phyloP scores from a whole-genome alignment of 2,329 filamentous ascomycete species.

The Penicillium sp. region DNA sequence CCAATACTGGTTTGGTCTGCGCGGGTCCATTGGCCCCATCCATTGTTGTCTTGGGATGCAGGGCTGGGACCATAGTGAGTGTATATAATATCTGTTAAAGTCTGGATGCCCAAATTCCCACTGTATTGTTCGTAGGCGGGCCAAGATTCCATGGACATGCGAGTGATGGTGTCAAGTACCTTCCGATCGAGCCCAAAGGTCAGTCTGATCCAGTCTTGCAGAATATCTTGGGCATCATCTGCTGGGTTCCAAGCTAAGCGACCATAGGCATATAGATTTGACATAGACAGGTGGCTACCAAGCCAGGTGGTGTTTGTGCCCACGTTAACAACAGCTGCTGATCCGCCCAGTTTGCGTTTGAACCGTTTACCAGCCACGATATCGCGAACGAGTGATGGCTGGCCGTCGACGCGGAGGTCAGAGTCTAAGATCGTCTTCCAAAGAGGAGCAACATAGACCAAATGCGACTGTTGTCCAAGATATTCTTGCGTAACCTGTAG shows the following conservation, averaged over 20 bases:
- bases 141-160: slow-evolving; percentile 68
- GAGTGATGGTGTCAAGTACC: slow-evolving; percentile 59
- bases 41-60: slow-evolving; percentile 63
- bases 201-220: slow-evolving; percentile 66
- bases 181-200: slow-evolving; percentile 58
- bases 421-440: slow-evolving; percentile 69
- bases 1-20: slow-evolving; percentile 60
- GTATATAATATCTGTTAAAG: slow-evolving; percentile 65
- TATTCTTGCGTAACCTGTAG: slow-evolving; percentile 69
- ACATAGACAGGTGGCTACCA: slow-evolving; percentile 67
- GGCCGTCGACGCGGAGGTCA: slow-evolving; percentile 60
- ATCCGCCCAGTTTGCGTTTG: slow-evolving; percentile 57
- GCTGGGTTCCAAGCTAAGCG: slow-evolving; percentile 64
- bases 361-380: slow-evolving; percentile 62
- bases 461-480: slow-evolving; percentile 66
- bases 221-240: slow-evolving; percentile 48
- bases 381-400: slow-evolving; percentile 57
- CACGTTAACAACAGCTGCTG: slow-evolving; percentile 65
- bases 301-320: slow-evolving; percentile 67
- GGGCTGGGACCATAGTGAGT: slow-evolving; percentile 68
- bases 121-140: slow-evolving; percentile 69
- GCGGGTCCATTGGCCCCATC: slow-evolving; percentile 71
- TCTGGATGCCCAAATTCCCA: slow-evolving; percentile 69
- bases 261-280: slow-evolving; percentile 69
- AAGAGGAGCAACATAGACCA: slow-evolving; percentile 65